Conservation (phyloP, 208 protist genomes). For the Trypanosoma scelopori region DNA sequence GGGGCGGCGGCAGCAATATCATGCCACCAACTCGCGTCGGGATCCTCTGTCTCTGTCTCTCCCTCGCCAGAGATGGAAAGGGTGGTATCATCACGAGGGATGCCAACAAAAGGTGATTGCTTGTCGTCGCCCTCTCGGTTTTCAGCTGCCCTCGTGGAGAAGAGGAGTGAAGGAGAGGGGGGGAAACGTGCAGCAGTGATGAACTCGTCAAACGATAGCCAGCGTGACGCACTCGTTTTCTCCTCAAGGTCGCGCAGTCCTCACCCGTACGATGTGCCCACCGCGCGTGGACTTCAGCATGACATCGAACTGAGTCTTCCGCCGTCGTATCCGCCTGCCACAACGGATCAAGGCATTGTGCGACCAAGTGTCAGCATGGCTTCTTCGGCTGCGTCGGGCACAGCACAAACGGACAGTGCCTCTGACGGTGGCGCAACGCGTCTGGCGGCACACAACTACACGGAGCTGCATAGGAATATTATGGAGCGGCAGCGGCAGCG, state of each 20-base stretch:
- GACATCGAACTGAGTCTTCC: slow-evolving; percentile 13
- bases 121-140: background rate
- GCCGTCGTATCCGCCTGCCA: background rate
- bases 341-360: background rate
- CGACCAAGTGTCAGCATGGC: background rate
- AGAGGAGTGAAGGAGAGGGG: background rate
- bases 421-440: background rate
- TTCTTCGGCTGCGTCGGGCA: no score
- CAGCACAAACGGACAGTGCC: no score
- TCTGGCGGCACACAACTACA: slow-evolving; percentile 1
- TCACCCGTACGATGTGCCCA: slow-evolving; percentile 18
- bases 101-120: background rate
- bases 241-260: slow-evolving; percentile 11
- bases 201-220: no score
- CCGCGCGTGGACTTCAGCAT: slow-evolving; percentile 5
- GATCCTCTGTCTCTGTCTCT: slow-evolving; percentile 15
- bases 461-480: slow-evolving; percentile 9
- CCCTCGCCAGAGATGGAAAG: slow-evolving; percentile 20
- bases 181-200: no score
- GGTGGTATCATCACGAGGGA: background rate
- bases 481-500: slow-evolving; percentile 8
- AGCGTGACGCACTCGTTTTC: no score
- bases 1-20: background rate
- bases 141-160: background rate
- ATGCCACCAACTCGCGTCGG: slow-evolving; percentile 3